Evolutionary conservation across 345 rosid species (phyloP), one percentile per base, ranked within the genome.

Genomic region (Corchorus capsularis): DNA sequence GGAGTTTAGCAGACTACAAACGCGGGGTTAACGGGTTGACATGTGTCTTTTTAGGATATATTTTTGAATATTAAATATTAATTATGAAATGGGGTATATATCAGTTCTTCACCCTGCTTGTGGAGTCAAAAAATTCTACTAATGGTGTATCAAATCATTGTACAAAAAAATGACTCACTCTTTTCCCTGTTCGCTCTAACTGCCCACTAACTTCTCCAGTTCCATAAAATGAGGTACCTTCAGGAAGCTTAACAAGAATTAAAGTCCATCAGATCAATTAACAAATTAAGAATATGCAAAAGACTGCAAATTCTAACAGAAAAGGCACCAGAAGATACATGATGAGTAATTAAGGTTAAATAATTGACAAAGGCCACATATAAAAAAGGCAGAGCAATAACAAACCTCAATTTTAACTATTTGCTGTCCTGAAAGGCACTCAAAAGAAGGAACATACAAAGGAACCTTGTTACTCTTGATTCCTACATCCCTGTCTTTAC

Each of bases 131-230:
- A n/a, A n/a, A 27, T 1, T 27, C 27, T 27, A 27, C 27, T 27
- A 27, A 27, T 0, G 27, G 27, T 27, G 27, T 27, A 27, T 27
- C 27, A 27, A 27, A 27, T 27, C 0, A 27, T 27, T 27, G 27
- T 27, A 27, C 27, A 14, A 74, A 62, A 74, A 74, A 72, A 69
- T 15, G 70, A 82, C 97, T 79, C 61, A 91, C 98, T 80, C 97
- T 84, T 78, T 85, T 94, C 39, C 97, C 98, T 0, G 97, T 89
- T 57, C 98, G 92, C 89, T 94, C 98, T 69, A 94, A 88, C 79
- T 83, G 92, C 45, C 98, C 98, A 83, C 98, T 86, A 81, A 87
- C 98, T 93, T 94, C 98, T 46, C 98, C 98, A 32, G 95, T 93
- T 78, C 98, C 98, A 79, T 94, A 94, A 79, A 94, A 87, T 13